Percentiles rank a stretch among this genome's conserved stretches.
phyloP scores from a whole-genome alignment of 2,329 filamentous ascomycete species.

The Clonostachys rosea region DNA sequence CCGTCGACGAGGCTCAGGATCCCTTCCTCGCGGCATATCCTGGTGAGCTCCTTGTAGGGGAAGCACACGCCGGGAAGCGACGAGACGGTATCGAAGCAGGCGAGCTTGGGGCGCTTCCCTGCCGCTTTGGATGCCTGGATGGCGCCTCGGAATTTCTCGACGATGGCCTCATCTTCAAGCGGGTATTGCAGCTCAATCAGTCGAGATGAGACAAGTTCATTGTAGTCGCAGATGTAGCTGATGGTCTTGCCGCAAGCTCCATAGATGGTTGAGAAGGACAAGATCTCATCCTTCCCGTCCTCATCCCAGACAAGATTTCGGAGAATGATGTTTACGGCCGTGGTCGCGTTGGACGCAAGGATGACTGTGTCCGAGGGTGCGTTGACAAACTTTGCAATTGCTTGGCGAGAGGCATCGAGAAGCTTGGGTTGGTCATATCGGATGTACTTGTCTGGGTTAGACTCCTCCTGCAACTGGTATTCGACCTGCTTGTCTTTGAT shows the following conservation, averaged over 20 bases:
- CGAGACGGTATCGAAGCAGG: constrained; percentile 72
- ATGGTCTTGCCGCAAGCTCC: constrained; percentile 72
- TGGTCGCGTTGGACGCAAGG: constrained; percentile 78
- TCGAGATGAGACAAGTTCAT: constrained; percentile 32
- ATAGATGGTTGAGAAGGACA: constrained; percentile 78
- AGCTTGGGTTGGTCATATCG: constrained; percentile 59
- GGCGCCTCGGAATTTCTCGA: constrained; percentile 53
- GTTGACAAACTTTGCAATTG: constrained; percentile 62
- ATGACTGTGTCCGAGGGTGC: constrained; percentile 64
- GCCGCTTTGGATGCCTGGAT: constrained; percentile 45
- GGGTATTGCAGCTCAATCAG: constrained; percentile 66
- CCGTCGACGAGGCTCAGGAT: constrained; percentile 76
- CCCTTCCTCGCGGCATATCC: constrained; percentile 59
- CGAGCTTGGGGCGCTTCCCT: constrained; percentile 62
- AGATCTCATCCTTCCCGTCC: constrained; percentile 71
- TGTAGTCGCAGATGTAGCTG: constrained; percentile 66
- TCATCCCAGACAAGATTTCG: constrained; percentile 64
- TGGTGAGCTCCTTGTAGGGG: constrained; percentile 67
- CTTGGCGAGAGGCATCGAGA: constrained; percentile 64
- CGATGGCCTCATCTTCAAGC: constrained; percentile 61
- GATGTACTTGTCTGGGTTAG: constrained; percentile 70
- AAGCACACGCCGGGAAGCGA: constrained; percentile 75
- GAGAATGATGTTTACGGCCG: constrained; percentile 73
- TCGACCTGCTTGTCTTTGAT: constrained; percentile 55
- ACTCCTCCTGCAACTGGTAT: constrained; percentile 66